phyloP scores from a whole-genome alignment of 257 asterid genomes.

The Orobanche coerulescens region DNA sequence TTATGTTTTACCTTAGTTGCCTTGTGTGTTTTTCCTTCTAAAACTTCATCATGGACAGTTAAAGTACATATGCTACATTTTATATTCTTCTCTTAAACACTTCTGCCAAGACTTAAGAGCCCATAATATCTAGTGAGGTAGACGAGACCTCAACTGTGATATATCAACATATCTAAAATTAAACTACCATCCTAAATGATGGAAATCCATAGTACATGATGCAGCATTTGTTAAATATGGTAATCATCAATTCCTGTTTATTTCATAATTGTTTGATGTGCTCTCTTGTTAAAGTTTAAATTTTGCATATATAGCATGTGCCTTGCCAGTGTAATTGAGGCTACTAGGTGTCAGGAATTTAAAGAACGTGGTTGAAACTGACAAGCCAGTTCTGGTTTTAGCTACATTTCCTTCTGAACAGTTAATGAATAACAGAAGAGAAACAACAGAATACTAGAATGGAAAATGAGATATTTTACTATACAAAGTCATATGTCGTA shows the following conservation, averaged over 20 bases:
- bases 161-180: background rate
- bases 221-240: background rate
- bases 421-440: background rate
- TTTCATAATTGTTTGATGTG: background rate
- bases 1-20: background rate
- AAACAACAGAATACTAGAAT: background rate
- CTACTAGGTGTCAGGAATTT: constrained; percentile 6
- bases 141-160: background rate
- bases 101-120: background rate
- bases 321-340: background rate
- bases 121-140: background rate
- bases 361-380: background rate
- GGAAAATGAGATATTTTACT: background rate
- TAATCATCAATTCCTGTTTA: background rate
- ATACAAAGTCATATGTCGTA: background rate
- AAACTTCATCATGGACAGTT: background rate
- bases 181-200: background rate
- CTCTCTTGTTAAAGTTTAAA: background rate
- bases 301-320: constrained; percentile 4
- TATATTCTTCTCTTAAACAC: background rate
- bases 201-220: background rate
- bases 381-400: background rate
- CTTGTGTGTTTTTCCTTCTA: background rate
- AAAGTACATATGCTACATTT: background rate
- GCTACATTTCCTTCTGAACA: background rate